Conservation (phyloP, 176 grass and related monocot genomes). For the Saccharum officinarum region DNA sequence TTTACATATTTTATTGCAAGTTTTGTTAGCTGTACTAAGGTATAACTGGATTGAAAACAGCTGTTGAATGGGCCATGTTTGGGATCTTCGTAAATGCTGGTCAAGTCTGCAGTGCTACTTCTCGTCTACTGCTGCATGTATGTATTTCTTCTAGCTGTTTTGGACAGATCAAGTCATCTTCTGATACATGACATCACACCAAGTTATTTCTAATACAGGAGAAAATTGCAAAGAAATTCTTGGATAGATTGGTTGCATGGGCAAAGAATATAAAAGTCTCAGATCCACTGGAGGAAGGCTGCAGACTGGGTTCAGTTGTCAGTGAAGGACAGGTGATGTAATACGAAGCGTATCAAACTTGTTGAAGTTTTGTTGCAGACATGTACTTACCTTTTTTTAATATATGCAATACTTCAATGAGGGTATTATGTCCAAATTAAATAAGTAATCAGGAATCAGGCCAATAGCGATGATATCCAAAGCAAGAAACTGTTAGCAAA, state of each 20-base stretch:
- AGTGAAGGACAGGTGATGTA: slow-evolving; percentile 88
- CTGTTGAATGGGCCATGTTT: slow-evolving; percentile 89
- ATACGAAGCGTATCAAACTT: not conserved
- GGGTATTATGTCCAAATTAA: not conserved
- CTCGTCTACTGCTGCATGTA: slow-evolving; percentile 92
- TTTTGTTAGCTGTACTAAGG: slow-evolving; percentile 18
- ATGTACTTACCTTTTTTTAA: not conserved
- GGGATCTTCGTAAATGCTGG: slow-evolving; percentile 85
- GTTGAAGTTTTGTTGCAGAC: slow-evolving; percentile 17
- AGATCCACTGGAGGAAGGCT: slow-evolving; percentile 90
- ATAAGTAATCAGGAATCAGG: not conserved
- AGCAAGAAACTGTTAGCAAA: not conserved
- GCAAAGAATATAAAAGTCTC: slow-evolving; percentile 86
- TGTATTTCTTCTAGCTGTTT: slow-evolving; percentile 37
- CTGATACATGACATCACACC: slow-evolving; percentile 34
- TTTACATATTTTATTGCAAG: slow-evolving; percentile 7
- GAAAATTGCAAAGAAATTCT: slow-evolving; percentile 71
- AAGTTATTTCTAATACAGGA: slow-evolving; percentile 47
- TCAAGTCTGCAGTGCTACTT: slow-evolving; percentile 99
- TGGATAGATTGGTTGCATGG: slow-evolving; percentile 85
- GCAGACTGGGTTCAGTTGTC: slow-evolving; percentile 85
- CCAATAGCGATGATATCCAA: not conserved
- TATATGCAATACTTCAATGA: slow-evolving; percentile 7
- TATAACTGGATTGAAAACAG: slow-evolving; percentile 48
- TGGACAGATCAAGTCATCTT: not conserved